Percentiles rank a stretch among this genome's conserved stretches.
Evolutionary conservation across 768 basidiomycete genomes (phyloP).

Genomic region (Russula emetica): DNA sequence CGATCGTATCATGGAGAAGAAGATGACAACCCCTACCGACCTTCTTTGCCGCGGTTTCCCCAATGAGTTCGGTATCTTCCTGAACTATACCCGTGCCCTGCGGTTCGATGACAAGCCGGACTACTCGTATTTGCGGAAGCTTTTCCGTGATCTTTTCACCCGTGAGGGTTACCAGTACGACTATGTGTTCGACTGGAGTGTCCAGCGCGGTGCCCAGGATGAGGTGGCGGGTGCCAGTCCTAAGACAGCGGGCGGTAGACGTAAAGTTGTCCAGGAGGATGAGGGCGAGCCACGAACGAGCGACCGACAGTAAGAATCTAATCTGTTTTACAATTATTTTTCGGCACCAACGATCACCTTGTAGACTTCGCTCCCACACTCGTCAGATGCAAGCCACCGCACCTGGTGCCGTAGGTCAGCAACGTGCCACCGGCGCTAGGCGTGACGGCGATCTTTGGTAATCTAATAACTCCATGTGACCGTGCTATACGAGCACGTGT

Average conservation of each 20-base stretch:
- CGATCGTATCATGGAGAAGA: conserved; percentile 99
- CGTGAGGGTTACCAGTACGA: conserved; percentile 99
- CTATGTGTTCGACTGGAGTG: conserved; percentile 99
- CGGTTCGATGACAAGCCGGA: conserved; percentile 99
- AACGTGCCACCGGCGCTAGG: conserved; percentile 38
- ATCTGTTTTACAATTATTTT: conserved; percentile 27
- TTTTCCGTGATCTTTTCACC: conserved; percentile 97
- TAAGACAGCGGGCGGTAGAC: conserved; percentile 58
- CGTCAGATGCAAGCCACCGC: conserved; percentile 66
- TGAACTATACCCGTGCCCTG: conserved; percentile 98
- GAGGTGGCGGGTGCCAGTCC: conserved; percentile 54
- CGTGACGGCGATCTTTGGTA: conserved; percentile 50
- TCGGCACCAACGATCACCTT: conserved; percentile 17
- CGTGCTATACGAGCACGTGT: conserved; percentile 39
- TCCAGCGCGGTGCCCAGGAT: conserved; percentile 74
- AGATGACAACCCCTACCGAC: conserved; percentile 98
- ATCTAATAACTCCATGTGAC: conserved; percentile 23
- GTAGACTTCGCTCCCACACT: conserved; percentile 82
- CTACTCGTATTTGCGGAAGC: conserved; percentile 98
- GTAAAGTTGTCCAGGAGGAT: conserved; percentile 82
- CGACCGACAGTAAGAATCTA: conserved; percentile 69
- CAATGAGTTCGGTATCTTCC: conserved; percentile 98
- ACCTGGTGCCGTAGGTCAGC: conserved; percentile 46
- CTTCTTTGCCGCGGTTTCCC: conserved; percentile 99
- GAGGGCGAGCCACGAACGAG: conserved; percentile 71